Conservation (phyloP, 495 filamentous ascomycete genomes). For the Talaromyces liani region DNA sequence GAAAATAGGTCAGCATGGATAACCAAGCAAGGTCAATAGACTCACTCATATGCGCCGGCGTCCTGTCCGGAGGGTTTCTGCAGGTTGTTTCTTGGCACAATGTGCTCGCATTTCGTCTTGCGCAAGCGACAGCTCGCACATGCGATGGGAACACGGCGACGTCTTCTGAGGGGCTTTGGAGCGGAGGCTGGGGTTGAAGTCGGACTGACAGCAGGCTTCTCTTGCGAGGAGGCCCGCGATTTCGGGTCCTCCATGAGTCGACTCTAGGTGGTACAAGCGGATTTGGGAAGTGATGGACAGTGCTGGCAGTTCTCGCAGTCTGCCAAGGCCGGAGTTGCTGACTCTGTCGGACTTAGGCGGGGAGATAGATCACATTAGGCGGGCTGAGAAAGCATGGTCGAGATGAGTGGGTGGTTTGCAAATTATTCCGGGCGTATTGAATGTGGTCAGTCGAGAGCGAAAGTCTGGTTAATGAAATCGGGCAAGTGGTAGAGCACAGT, state of each 20-base stretch:
- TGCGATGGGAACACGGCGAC: conserved; percentile 8
- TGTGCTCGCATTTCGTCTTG: conserved; percentile 10
- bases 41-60: conserved; percentile 3
- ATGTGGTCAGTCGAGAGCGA: not conserved
- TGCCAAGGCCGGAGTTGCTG: not conserved
- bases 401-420: not conserved
- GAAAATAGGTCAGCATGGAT: not conserved
- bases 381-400: not conserved
- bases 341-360: not conserved
- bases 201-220: not conserved
- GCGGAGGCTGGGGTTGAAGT: not conserved
- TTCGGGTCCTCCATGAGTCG: not conserved
- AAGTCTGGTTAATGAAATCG: not conserved
- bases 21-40: not conserved
- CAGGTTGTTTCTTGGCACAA: conserved; percentile 2
- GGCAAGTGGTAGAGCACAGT: not conserved
- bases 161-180: not conserved
- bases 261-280: not conserved
- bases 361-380: not conserved
- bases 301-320: not conserved
- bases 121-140: conserved; percentile 6
- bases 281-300: not conserved
- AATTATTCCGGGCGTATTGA: not conserved
- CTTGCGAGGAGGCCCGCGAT: not conserved
- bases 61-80: not conserved